phyloP scores from a whole-genome alignment of 2,329 filamentous ascomycete species.

The Didymellaceae sp. region DNA sequence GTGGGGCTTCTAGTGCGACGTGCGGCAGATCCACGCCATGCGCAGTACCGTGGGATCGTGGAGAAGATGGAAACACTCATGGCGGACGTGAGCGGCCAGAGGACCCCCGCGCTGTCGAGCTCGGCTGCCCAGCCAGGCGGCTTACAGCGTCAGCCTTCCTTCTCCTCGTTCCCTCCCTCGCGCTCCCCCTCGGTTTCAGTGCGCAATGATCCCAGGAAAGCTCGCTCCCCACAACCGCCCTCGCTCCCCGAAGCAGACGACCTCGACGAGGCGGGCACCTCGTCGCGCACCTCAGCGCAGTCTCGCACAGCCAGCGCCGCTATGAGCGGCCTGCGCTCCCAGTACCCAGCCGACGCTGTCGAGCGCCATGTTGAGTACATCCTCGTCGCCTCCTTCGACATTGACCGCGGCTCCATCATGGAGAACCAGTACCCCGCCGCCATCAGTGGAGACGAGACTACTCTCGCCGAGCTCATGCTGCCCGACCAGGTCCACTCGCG shows the following conservation, averaged over 20 bases:
- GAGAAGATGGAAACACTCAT: constrained; percentile 36
- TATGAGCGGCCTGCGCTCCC: constrained; percentile 49
- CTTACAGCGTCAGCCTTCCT: constrained; percentile 51
- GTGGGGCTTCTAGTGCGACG: constrained; percentile 28
- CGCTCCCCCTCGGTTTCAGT: constrained; percentile 48
- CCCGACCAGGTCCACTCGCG: constrained; percentile 95
- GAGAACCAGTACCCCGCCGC: constrained; percentile 95
- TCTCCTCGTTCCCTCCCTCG: constrained; percentile 52
- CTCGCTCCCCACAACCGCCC: constrained; percentile 46
- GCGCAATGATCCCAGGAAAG: constrained; percentile 42
- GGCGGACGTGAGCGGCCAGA: constrained; percentile 41
- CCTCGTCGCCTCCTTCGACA: constrained; percentile 94
- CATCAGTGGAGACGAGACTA: constrained; percentile 96
- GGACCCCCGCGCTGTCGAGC: constrained; percentile 21
- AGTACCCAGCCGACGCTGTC: constrained; percentile 55
- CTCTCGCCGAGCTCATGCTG: constrained; percentile 97
- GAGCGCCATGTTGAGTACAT: constrained; percentile 99
- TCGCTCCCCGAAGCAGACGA: constrained; percentile 44
- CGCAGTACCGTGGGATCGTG: constrained; percentile 17
- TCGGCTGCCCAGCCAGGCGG: constrained; percentile 17
- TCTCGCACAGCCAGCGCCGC: constrained; percentile 7
- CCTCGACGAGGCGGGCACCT: constrained; percentile 33
- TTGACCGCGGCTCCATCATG: constrained; percentile 95
- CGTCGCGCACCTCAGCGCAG: constrained; percentile 37
- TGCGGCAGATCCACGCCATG: constrained; percentile 27